Evolutionary conservation across 768 basidiomycete species (phyloP).

Genomic region (Jaapia argillacea): DNA sequence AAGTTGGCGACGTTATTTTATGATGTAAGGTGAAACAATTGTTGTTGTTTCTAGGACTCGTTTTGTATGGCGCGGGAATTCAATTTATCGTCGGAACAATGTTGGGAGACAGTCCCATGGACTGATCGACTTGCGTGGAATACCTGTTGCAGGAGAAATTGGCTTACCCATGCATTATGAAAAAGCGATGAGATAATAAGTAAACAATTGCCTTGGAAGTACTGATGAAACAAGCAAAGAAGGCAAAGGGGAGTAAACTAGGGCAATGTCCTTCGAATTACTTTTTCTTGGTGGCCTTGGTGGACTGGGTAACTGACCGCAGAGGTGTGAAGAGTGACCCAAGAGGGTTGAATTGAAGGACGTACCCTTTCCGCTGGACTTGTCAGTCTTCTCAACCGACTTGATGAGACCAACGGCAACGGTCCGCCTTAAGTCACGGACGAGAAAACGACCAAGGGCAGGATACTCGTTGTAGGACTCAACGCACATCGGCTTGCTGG

Average conservation of each 20-base stretch:
- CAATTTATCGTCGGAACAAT: too few species aligned
- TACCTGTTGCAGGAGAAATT: too few species aligned
- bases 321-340: constrained; percentile 6
- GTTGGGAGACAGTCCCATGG: too few species aligned
- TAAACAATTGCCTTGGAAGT: background rate
- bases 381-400: constrained; percentile 92
- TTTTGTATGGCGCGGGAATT: too few species aligned
- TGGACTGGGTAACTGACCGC: constrained; percentile 76
- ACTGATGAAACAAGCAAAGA: constrained; percentile 22
- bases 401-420: constrained; percentile 99
- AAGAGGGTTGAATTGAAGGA: constrained; percentile 5
- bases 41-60: too few species aligned
- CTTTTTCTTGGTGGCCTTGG: constrained; percentile 93
- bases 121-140: too few species aligned
- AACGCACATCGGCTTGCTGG: constrained; percentile 93
- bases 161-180: too few species aligned
- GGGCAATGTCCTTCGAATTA: constrained; percentile 68
- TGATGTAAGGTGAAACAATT: too few species aligned
- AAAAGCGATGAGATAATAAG: background rate
- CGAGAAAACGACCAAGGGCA: constrained; percentile 97
- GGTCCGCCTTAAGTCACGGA: constrained; percentile 99
- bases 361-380: constrained; percentile 76
- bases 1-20: too few species aligned
- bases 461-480: constrained; percentile 96
- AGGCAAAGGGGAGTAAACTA: constrained; percentile 27